phyloP scores from a whole-genome alignment of 208 protist species.

The Trichomonas vaginalis region DNA sequence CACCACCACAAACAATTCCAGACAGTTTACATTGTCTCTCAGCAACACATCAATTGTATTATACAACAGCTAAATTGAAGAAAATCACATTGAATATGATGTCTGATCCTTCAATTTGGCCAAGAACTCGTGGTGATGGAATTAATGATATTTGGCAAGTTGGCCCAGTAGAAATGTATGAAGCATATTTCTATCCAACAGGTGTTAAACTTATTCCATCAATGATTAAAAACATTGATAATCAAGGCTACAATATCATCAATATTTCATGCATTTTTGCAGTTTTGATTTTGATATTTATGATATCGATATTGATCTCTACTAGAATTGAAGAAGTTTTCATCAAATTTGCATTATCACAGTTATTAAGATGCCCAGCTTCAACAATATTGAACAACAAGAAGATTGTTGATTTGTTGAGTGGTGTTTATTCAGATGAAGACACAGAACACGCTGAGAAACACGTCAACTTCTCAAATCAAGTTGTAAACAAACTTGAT shows the following conservation, averaged over 20 bases:
- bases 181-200: neutral
- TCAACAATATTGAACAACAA: neutral
- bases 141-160: neutral
- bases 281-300: neutral
- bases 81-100: neutral
- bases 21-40: neutral
- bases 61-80: neutral
- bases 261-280: neutral
- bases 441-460: neutral
- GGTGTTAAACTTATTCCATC: neutral
- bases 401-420: neutral
- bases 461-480: neutral
- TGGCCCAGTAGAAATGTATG: neutral
- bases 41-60: neutral
- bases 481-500: neutral
- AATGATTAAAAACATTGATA: neutral
- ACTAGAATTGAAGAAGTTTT: neutral
- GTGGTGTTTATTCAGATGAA: neutral
- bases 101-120: neutral
- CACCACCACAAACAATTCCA: neutral
- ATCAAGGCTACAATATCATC: neutral
- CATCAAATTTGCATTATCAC: neutral
- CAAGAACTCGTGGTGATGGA: neutral
- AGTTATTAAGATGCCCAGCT: neutral
- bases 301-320: neutral